Evolutionary conservation across 2,329 filamentous ascomycete genomes (phyloP).

Genomic region (Fusarium acutatum): DNA sequence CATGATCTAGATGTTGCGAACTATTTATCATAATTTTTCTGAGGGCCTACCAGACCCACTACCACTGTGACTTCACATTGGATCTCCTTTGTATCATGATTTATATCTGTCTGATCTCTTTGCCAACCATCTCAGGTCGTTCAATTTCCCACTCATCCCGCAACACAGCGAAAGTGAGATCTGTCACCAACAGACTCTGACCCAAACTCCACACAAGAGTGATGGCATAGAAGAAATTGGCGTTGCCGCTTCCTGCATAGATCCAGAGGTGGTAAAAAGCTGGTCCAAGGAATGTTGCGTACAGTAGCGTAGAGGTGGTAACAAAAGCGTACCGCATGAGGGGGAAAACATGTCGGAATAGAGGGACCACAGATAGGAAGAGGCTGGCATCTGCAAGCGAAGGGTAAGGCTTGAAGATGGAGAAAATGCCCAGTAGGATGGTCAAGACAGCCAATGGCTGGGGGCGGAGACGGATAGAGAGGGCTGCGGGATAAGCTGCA

Average conservation of each 20-base stretch:
- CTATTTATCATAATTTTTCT: background rate
- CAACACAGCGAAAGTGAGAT: slow-evolving; percentile 86
- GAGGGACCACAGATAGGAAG: slow-evolving; percentile 82
- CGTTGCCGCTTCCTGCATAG: slow-evolving; percentile 96
- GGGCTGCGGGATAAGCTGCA: slow-evolving; percentile 84
- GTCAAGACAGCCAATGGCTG: slow-evolving; percentile 89
- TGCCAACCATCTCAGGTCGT: slow-evolving; percentile 87
- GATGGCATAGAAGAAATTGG: slow-evolving; percentile 99
- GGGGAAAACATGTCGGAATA: slow-evolving; percentile 92
- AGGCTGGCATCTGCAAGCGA: slow-evolving; percentile 89
- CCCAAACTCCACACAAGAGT: slow-evolving; percentile 98
- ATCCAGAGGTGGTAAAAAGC: slow-evolving; percentile 99
- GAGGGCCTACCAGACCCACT: background rate
- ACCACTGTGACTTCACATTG: background rate
- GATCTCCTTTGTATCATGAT: background rate
- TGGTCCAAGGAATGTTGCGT: slow-evolving; percentile 87
- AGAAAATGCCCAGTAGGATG: slow-evolving; percentile 87
- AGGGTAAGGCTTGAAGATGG: slow-evolving; percentile 97
- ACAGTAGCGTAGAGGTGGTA: slow-evolving; percentile 81
- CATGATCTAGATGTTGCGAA: slow-evolving; percentile 20
- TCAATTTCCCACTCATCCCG: slow-evolving; percentile 95
- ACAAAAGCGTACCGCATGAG: slow-evolving; percentile 95
- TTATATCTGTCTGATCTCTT: slow-evolving; percentile 86
- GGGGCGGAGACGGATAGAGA: slow-evolving; percentile 81
- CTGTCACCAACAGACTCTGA: slow-evolving; percentile 84